These are phyloP conservation scores for Globisporangium solare DNA, from an alignment of 352 stramenopile species.

Conservation along the genomic window DNA sequence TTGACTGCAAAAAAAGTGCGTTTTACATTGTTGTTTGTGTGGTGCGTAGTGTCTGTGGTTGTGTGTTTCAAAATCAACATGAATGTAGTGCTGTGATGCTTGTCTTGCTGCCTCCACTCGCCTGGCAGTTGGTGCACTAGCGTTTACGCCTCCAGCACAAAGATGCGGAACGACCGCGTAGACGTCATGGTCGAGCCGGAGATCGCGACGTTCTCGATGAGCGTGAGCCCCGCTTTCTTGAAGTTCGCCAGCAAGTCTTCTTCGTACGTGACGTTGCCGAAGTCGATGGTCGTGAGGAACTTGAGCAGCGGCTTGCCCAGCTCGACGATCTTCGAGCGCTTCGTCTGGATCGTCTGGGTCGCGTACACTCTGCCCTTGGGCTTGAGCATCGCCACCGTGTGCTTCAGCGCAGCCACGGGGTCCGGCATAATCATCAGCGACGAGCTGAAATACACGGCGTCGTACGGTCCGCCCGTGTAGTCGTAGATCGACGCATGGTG, in stretches of 20 bases:
- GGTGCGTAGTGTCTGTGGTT: neutral
- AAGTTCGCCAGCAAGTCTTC: slow-evolving; percentile 61
- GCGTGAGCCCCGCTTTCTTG: slow-evolving; percentile 53
- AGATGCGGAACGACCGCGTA: slow-evolving; percentile 63
- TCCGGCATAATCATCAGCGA: slow-evolving; percentile 92
- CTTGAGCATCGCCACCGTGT: slow-evolving; percentile 21
- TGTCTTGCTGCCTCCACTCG: neutral
- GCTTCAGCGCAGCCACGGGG: slow-evolving; percentile 70
- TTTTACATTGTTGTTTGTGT: slow-evolving; percentile 4
- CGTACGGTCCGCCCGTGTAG: slow-evolving; percentile 57
- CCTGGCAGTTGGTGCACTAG: neutral
- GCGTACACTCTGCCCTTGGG: slow-evolving; percentile 39
- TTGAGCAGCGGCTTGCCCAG: slow-evolving; percentile 88
- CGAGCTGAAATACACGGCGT: slow-evolving; percentile 90
- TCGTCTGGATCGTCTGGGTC: slow-evolving; percentile 90
- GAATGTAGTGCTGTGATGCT: too few relatives aligned
- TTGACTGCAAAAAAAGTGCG: neutral
- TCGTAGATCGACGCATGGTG: slow-evolving; percentile 84
- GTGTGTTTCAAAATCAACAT: neutral
- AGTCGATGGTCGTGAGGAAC: slow-evolving; percentile 92
- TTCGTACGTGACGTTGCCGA: slow-evolving; percentile 87
- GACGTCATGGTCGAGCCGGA: slow-evolving; percentile 49
- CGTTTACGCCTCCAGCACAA: slow-evolving; percentile 43
- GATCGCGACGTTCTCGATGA: slow-evolving; percentile 54
- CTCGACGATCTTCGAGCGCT: slow-evolving; percentile 57